Conservation (phyloP, 2,329 filamentous ascomycete species). For the Aspergillus neotritici region DNA sequence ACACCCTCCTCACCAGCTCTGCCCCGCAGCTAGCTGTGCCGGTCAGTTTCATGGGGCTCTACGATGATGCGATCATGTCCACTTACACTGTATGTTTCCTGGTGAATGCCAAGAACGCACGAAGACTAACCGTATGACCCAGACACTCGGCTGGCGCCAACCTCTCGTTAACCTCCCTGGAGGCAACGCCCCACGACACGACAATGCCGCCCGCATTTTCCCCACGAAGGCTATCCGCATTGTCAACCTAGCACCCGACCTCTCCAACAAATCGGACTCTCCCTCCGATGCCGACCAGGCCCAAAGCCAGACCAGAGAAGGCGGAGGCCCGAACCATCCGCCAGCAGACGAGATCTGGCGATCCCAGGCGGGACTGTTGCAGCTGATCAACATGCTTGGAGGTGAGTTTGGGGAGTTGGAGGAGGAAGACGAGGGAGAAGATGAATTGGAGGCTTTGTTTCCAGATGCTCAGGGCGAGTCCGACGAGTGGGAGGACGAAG, state of each 20-base stretch:
- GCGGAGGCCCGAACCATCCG: conserved; percentile 2
- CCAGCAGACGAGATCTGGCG: conserved; percentile 14
- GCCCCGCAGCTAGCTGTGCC: conserved; percentile 38
- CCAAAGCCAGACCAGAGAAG: not conserved
- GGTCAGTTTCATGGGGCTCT: conserved; percentile 45
- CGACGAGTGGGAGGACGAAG: conserved; percentile 6
- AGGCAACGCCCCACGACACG: conserved; percentile 10
- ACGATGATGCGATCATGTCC: conserved; percentile 45
- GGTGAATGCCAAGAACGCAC: not conserved
- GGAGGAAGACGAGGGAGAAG: conserved; percentile 12
- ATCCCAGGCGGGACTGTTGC: conserved; percentile 19
- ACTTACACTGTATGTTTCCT: conserved; percentile 36
- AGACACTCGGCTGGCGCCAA: conserved; percentile 30
- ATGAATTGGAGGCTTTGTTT: conserved; percentile 6
- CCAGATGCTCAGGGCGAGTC: not conserved
- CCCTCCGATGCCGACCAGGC: not conserved
- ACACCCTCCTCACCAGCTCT: conserved; percentile 32
- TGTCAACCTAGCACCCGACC: conserved; percentile 32
- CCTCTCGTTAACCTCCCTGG: conserved; percentile 15
- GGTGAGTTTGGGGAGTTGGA: conserved; percentile 16
- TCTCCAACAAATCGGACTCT: conserved; percentile 7
- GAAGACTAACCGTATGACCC: conserved; percentile 9
- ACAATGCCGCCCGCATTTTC: conserved; percentile 29
- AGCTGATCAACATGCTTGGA: conserved; percentile 23
- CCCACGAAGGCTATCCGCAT: conserved; percentile 39